Evolutionary conservation across 805 yeast species (phyloP), one percentile per base, ranked within the genome.

Genomic region (Wickerhamiella occidentalis): DNA sequence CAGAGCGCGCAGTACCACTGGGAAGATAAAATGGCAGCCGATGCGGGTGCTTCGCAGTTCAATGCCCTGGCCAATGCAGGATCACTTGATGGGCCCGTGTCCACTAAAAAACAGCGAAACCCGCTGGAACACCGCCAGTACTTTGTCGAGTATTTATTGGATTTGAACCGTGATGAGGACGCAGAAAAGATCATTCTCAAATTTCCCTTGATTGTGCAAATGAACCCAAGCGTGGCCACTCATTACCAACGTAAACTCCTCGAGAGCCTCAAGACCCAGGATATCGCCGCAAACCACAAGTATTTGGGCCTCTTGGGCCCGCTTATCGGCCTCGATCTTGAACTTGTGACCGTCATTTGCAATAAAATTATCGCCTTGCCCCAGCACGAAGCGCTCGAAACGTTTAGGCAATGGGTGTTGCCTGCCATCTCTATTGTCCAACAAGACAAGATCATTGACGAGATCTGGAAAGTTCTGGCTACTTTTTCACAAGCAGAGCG

Each of bases 121-220:
- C 19, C 40, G 2, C 15, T 47, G 12, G 28, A 35, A 18, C 49
- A 47, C 38, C 15, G 49, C 2, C 21, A 18, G 18, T 35, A 19
- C 12, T 33, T 47, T n/a, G 45, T 38, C 12, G 25, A 26, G 18
- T 15, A 5, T 9, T 15, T 47, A 40, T 28, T 22, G 17, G 15
- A 38, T 8, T 15, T n/a, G 2, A 40, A 17, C 6, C 26, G 9
- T 21, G n/a, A 5, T 2, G 33, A 30, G 13, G 11, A n/a, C 4
- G 49, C 37, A 18, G 5, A 21, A 6, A 12, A 11, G 17, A 21
- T 47, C 6, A 28, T 40, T 15, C 3, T 11, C 15, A 38, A 40
- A 33, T 47, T 47, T 18, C 49, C 49, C n/a, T 17, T 47, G 23
- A 38, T 47, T 17, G 49, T 30, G 12, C 49, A 47, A 17, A 28